These are phyloP conservation scores for Hanseniaspora nectarophila DNA, from an alignment of 805 yeast genomes.

Conservation along the genomic window DNA sequence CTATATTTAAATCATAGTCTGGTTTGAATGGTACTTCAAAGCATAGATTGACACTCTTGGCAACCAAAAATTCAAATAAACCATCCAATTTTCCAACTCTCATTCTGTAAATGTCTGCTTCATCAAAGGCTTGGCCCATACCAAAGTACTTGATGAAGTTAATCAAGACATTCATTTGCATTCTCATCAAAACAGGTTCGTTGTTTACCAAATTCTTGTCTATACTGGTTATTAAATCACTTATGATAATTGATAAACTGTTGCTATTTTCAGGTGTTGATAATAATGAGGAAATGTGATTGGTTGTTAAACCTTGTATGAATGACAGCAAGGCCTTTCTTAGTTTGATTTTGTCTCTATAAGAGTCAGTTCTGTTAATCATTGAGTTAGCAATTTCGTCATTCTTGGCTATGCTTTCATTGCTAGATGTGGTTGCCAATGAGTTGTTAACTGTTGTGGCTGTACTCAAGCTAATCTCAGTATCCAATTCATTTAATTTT, in stretches of 20 bases:
- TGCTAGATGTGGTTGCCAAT: background rate
- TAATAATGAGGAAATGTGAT: conserved; percentile 68
- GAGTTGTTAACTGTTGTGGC: conserved; percentile 19
- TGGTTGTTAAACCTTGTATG: conserved; percentile 56
- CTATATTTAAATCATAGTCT: conserved; percentile 44
- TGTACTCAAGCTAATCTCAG: conserved; percentile 25
- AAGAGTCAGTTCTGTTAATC: conserved; percentile 40
- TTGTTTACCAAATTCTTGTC: conserved; percentile 40
- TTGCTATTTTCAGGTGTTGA: conserved; percentile 54
- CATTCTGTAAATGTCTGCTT: conserved; percentile 42
- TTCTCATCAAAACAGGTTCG: conserved; percentile 55
- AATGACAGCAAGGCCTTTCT: conserved; percentile 61
- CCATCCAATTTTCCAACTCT: conserved; percentile 45
- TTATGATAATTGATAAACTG: conserved; percentile 48
- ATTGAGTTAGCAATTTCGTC: background rate
- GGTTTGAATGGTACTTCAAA: conserved; percentile 75
- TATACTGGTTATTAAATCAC: conserved; percentile 47
- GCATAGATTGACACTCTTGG: conserved; percentile 51
- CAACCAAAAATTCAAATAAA: conserved; percentile 56
- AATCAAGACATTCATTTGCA: conserved; percentile 56
- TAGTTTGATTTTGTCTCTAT: conserved; percentile 50
- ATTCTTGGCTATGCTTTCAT: background rate
- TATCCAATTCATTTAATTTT: conserved; percentile 35
- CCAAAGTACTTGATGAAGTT: conserved; percentile 56
- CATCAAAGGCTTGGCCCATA: conserved; percentile 52